Base-by-base conservation (phyloP, 73 alveolate species). In the Paramecium tetraurelia region DNA sequence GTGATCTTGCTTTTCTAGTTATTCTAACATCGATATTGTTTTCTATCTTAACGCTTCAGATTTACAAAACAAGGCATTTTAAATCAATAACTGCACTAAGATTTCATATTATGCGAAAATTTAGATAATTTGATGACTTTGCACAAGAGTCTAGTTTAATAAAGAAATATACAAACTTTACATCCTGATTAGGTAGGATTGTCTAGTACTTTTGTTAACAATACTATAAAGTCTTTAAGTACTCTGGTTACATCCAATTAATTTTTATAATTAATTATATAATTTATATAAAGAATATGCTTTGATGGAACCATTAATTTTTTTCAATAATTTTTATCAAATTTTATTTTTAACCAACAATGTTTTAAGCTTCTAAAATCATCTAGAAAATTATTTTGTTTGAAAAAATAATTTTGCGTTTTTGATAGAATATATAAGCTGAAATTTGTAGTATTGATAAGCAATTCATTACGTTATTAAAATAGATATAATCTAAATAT, bases 181-280 rank as follows among this genome's bases (percentile, higher is more conserved):
- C 87, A 75, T 75, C 87, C 59, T 33, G 41, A 40, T 75, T 31
- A 31, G 87, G 87, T 24, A 75, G 59, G 59, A 75, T 75, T 75
- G 87, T 33, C 35, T 75, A 40, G 22, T 33, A 75, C 68, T 75
- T 75, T 20, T 75, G 22, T 33, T 36, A 40, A 20, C 87, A 75
- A 75, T 36, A 75, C 35, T 75, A 33, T 36, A 75, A 44, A 16
- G 87, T 75, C 31, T 44, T 75, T 36, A 36, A 40, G 20, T 36
- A 36, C 33, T 75, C 59, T 36, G 87, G 87, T 14, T 75, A 33
- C 87, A 75, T 75, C 69, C 31, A 18, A 53, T 53, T 53, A 53
- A 53, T 53, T 53, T 18, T 18, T 53, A 18, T 53, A 53, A 53
- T 27, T 27, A 27, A 27, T 53, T 53, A 53, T 53, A 53, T 53